These are phyloP conservation scores for Hagleromyces aurorensis DNA, from an alignment of 805 yeast species.

Conservation along the genomic window DNA sequence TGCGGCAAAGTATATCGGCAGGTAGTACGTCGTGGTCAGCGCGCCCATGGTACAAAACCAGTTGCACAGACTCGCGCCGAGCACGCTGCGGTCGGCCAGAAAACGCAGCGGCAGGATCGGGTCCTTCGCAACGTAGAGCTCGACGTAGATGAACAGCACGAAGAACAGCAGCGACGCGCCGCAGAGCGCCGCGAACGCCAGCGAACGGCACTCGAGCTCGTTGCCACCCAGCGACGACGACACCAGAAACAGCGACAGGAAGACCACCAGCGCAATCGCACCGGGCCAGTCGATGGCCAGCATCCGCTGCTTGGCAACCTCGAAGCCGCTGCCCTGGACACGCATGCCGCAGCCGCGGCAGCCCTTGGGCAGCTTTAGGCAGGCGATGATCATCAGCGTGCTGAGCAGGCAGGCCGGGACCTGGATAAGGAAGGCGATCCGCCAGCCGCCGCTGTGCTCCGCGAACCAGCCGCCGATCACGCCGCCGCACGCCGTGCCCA, in stretches of 20 bases:
- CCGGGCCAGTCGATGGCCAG: conserved; percentile 49
- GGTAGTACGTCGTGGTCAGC: conserved; percentile 42
- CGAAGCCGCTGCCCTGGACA: neutral
- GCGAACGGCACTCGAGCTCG: conserved; percentile 36
- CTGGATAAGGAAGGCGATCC: conserved; percentile 49
- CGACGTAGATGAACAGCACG: conserved; percentile 36
- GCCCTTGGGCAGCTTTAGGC: conserved; percentile 33
- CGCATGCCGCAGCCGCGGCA: conserved; percentile 25
- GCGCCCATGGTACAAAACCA: conserved; percentile 36
- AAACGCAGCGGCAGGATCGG: conserved; percentile 58
- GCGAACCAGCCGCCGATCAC: conserved; percentile 53
- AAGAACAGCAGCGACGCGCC: conserved; percentile 29
- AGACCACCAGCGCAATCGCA: conserved; percentile 37
- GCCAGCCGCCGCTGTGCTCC: conserved; percentile 50
- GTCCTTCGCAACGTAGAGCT: conserved; percentile 37
- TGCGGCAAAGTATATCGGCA: conserved; percentile 54
- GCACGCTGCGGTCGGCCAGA: conserved; percentile 48
- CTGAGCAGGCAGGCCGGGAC: conserved; percentile 46
- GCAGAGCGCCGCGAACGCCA: conserved; percentile 15
- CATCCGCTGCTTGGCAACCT: conserved; percentile 4
- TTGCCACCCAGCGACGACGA: conserved; percentile 50
- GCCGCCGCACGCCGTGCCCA: conserved; percentile 73
- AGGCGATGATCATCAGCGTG: conserved; percentile 37
- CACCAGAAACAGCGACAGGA: conserved; percentile 39
- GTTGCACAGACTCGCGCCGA: conserved; percentile 43